These are phyloP conservation scores for Leccinum disarticulatum DNA, from an alignment of 768 basidiomycete species.

Conservation along the genomic window DNA sequence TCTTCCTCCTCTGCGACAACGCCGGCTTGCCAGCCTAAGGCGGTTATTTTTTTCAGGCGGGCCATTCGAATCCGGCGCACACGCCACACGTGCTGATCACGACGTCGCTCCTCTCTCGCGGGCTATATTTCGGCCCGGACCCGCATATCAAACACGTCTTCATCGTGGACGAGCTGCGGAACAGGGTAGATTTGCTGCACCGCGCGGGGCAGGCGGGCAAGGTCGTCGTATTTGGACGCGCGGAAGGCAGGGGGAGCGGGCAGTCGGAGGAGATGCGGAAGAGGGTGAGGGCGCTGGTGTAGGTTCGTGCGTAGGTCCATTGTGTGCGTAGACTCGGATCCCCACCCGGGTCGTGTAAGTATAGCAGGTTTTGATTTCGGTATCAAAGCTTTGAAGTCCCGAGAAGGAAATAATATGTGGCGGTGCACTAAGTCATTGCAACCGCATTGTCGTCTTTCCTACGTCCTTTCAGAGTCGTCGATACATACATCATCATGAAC, in stretches of 20 bases:
- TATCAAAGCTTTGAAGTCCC: no score
- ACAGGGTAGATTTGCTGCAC: constrained; percentile 90
- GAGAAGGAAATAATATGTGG: no score
- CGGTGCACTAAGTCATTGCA: no score
- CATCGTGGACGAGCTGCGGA: constrained; percentile 84
- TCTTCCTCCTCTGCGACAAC: no score
- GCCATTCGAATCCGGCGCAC: constrained; percentile 27
- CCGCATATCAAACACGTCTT: constrained; percentile 70
- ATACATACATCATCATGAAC: no score
- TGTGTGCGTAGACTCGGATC: no score
- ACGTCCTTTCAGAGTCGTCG: no score
- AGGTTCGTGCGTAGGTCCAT: constrained; percentile 1
- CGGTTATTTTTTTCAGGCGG: no score
- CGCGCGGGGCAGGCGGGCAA: constrained; percentile 75
- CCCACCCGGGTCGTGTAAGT: no score
- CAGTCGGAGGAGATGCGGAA: constrained; percentile 50
- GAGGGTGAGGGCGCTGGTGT: constrained; percentile 42
- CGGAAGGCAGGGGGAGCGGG: constrained; percentile 60
- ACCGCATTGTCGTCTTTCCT: no score
- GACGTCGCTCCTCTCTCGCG: constrained; percentile 87
- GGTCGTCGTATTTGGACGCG: constrained; percentile 69
- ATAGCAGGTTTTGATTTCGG: no score
- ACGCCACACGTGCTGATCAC: constrained; percentile 38
- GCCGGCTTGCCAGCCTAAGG: no score
- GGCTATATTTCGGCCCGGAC: constrained; percentile 78